Evolutionary conservation across 1,139 yeast species (phyloP).

Genomic region (Candida sanyaensis): DNA sequence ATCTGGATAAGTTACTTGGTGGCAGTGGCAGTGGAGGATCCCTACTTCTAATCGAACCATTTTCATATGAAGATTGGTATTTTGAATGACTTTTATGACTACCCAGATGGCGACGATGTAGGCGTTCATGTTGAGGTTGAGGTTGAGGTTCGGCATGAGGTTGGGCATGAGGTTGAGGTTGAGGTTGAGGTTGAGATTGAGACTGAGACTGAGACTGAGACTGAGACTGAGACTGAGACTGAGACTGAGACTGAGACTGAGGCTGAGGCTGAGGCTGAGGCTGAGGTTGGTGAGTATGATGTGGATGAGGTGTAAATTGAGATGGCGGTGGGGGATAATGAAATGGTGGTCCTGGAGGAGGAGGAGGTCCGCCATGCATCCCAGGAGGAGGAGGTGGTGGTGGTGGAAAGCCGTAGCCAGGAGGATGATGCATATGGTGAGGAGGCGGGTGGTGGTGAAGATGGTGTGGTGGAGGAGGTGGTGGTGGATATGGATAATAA

Average conservation of each 20-base stretch:
- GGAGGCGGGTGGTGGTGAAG: conserved; percentile 8
- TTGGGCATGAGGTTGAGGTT: too few species aligned
- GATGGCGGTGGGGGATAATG: conserved; percentile 6
- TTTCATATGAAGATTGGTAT: background rate
- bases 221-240: too few species aligned
- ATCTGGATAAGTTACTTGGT: background rate
- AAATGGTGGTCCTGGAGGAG: conserved; percentile 3
- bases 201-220: too few species aligned
- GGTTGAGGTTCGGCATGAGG: too few species aligned
- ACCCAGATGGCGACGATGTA: background rate
- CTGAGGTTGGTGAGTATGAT: too few species aligned
- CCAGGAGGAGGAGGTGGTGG: conserved; percentile 9
- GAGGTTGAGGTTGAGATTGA: too few species aligned
- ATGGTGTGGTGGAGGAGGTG: conserved; percentile 9
- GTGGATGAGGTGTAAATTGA: too few species aligned
- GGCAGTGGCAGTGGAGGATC: conserved; percentile 2
- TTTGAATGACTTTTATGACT: background rate
- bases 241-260: too few species aligned
- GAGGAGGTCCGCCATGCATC: conserved; percentile 6
- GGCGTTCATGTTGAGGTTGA: conserved; percentile 2
- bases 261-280: too few species aligned
- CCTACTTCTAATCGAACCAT: background rate
- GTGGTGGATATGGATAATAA: conserved; percentile 14
- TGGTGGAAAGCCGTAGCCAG: conserved; percentile 6
- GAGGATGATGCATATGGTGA: conserved; percentile 12